Evolutionary conservation across 2,329 filamentous ascomycete species (phyloP).

Genomic region (Tolypocladium endophyticum): DNA sequence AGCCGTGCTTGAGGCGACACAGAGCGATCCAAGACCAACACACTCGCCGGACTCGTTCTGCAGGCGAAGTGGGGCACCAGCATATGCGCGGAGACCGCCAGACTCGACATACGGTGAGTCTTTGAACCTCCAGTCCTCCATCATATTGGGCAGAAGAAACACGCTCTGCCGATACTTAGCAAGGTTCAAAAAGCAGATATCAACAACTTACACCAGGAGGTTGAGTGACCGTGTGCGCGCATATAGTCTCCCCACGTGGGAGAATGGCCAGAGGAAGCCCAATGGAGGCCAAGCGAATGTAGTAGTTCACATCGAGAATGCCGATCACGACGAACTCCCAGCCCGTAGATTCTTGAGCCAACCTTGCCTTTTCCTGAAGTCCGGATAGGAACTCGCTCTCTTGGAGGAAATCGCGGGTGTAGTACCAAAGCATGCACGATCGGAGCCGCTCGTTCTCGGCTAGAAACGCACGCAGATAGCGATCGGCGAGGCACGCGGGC

Average conservation of each 20-base stretch:
- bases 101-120: not conserved
- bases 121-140: not conserved
- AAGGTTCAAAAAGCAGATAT: not conserved
- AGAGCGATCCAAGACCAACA: not conserved
- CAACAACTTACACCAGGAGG: not conserved
- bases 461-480: not conserved
- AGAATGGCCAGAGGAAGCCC: not conserved
- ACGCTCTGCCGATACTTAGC: not conserved
- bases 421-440: not conserved
- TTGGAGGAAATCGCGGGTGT: not conserved
- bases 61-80: not conserved
- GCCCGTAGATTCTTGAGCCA: not conserved
- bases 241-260: not conserved
- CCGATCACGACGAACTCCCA: not conserved
- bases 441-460: not conserved
- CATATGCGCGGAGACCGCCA: not conserved
- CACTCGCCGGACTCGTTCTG: not conserved
- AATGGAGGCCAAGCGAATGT: not conserved
- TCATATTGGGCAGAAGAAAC: not conserved
- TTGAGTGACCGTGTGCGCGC: not conserved
- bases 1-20: not conserved
- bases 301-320: not conserved
- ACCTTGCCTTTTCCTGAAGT: not conserved
- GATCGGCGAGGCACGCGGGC: not conserved
- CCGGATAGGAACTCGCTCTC: not conserved